Percentiles rank a stretch among this genome's conserved stretches.
Conservation (phyloP, 2,329 filamentous ascomycete genomes). For the Botrytis tulipae region DNA sequence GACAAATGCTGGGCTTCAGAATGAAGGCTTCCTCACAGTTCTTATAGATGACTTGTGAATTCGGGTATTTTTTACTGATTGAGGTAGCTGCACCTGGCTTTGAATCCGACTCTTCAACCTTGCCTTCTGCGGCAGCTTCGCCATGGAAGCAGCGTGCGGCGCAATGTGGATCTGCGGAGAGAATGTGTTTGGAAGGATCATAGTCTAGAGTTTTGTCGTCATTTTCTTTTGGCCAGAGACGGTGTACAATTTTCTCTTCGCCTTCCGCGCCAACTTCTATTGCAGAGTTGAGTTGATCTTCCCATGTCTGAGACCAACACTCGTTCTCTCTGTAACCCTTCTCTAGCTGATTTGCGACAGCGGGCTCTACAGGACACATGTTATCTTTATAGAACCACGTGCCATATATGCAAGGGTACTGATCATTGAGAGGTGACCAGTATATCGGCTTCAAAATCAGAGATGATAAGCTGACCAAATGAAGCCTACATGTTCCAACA, state of each 20-base stretch:
- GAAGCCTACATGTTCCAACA: conserved; percentile 85
- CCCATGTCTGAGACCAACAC: conserved; percentile 90
- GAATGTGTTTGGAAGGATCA: conserved; percentile 26
- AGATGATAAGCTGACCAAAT: conserved; percentile 79
- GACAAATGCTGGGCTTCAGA: conserved; percentile 78
- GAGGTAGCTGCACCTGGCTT: conserved; percentile 26
- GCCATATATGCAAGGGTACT: conserved; percentile 75
- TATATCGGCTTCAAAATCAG: conserved; percentile 95
- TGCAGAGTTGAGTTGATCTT: conserved; percentile 85
- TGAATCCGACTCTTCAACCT: conserved; percentile 36
- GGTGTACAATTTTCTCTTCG: conserved; percentile 84
- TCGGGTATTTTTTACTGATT: conserved; percentile 59
- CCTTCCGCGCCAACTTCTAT: conserved; percentile 85
- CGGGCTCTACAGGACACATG: conserved; percentile 83
- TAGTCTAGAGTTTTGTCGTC: conserved; percentile 38
- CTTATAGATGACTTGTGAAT: conserved; percentile 84
- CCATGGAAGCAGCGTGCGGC: conserved; percentile 59
- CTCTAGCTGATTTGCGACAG: conserved; percentile 88
- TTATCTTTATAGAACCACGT: conserved; percentile 98
- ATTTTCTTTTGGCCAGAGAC: conserved; percentile 67
- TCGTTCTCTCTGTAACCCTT: conserved; percentile 83
- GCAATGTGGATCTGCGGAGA: conserved; percentile 53
- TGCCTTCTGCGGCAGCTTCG: conserved; percentile 57
- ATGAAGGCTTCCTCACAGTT: conserved; percentile 76
- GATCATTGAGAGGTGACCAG: conserved; percentile 91